phyloP scores from a whole-genome alignment of 1,139 yeast species.

The Nadsonia starkeyi-henricii region DNA sequence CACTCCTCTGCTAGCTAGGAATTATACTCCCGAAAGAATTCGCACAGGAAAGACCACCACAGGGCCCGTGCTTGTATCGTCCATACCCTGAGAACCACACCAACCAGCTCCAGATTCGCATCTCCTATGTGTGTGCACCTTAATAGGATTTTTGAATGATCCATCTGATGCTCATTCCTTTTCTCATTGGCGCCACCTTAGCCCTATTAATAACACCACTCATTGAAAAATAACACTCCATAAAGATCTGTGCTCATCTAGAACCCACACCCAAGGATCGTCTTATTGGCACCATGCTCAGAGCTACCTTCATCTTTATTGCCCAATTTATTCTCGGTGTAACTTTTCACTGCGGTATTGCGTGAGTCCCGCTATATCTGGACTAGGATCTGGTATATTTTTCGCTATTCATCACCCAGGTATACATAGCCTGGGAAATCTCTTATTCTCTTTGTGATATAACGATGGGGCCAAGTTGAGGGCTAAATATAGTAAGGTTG shows the following conservation, averaged over 20 bases:
- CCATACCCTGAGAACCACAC: too few species aligned
- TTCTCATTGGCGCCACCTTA: constrained; percentile 66
- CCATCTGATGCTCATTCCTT: constrained; percentile 71
- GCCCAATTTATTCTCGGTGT: constrained; percentile 84
- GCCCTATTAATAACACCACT: constrained; percentile 63
- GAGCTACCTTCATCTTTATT: constrained; percentile 80
- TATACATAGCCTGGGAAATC: constrained; percentile 63
- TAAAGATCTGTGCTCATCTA: constrained; percentile 39
- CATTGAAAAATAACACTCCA: constrained; percentile 47
- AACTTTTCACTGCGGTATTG: constrained; percentile 60
- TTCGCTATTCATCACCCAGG: constrained; percentile 67
- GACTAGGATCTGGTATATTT: constrained; percentile 75
- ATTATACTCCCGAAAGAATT: too few species aligned
- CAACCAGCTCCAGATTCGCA: too few species aligned
- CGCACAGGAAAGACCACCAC: too few species aligned
- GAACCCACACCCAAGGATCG: constrained; percentile 78
- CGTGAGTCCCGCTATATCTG: constrained; percentile 97
- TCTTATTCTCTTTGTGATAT: too few species aligned
- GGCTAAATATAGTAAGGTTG: constrained; percentile 17
- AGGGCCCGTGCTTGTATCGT: too few species aligned
- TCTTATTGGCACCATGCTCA: constrained; percentile 75
- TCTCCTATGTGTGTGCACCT: too few species aligned
- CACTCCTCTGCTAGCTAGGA: too few species aligned
- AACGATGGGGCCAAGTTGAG: constrained; percentile 53
- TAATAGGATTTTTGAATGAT: too few species aligned